These are phyloP conservation scores for Selaginella moellendorffii DNA, from an alignment of 75 land plant genomes.

Conservation along the genomic window DNA sequence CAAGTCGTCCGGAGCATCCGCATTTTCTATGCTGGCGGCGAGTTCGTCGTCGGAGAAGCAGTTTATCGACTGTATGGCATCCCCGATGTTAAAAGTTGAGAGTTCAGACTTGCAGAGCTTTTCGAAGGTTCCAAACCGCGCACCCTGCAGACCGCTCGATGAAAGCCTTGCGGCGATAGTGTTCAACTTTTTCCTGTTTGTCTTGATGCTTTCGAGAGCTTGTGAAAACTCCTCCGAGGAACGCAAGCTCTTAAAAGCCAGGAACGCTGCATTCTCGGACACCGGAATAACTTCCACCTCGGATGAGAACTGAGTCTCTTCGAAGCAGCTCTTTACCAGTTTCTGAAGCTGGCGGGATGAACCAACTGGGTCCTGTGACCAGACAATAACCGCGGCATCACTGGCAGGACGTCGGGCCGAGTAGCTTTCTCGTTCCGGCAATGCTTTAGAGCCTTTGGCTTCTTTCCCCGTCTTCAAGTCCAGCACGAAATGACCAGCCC, in stretches of 20 bases:
- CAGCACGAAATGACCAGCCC: constrained; percentile 40
- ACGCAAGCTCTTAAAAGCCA: constrained; percentile 1
- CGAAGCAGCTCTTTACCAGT: constrained; percentile 5
- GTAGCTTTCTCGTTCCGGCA: neutral
- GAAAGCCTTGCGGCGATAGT: neutral
- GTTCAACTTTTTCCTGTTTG: neutral
- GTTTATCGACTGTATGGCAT: neutral
- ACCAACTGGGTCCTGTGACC: neutral
- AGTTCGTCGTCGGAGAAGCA: neutral
- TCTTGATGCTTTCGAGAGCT: neutral
- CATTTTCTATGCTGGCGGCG: neutral
- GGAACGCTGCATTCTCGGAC: neutral
- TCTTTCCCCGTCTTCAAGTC: constrained; percentile 46
- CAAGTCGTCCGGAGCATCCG: neutral
- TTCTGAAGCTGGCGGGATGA: neutral
- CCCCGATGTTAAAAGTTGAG: neutral
- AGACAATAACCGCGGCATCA: constrained; percentile 1
- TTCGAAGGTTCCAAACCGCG: constrained; percentile 3
- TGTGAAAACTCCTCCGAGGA: neutral
- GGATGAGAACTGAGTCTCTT: neutral
- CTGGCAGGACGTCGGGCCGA: neutral
- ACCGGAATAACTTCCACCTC: neutral
- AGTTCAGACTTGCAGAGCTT: constrained; percentile 1
- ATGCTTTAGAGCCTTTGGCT: constrained; percentile 12
- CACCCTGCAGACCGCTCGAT: neutral